These are phyloP conservation scores for Strigomonas culicis DNA, from an alignment of 208 protist species.

Conservation along the genomic window DNA sequence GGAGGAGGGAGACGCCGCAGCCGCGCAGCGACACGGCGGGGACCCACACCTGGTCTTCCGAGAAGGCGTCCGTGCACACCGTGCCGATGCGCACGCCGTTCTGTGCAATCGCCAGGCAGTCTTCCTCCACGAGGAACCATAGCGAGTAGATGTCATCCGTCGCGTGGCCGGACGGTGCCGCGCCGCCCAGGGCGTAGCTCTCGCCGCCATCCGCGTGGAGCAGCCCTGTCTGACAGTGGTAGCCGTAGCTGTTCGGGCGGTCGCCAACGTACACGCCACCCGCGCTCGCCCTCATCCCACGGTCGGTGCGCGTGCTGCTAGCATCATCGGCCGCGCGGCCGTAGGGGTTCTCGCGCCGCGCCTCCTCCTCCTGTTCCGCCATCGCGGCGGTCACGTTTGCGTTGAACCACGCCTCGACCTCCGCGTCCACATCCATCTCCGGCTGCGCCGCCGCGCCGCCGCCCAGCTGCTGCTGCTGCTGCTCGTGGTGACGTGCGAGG, in stretches of 20 bases:
- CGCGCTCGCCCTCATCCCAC: background rate
- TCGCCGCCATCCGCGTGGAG: conserved; percentile 12
- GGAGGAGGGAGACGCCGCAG: conserved; percentile 26
- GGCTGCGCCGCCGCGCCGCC: too few species aligned
- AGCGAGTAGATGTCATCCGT: conserved; percentile 17
- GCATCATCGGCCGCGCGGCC: background rate
- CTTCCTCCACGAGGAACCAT: conserved; percentile 23
- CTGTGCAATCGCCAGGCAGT: conserved; percentile 20
- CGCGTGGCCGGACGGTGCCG: conserved; percentile 10
- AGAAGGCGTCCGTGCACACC: conserved; percentile 25
- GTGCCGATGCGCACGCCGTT: conserved; percentile 21
- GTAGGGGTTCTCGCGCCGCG: too few species aligned
- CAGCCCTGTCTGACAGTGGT: conserved; percentile 15
- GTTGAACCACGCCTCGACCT: conserved; percentile 2
- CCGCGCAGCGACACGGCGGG: conserved; percentile 26
- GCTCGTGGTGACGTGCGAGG: background rate
- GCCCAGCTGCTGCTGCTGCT: background rate
- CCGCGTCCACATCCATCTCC: background rate
- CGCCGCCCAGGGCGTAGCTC: conserved; percentile 18
- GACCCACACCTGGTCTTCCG: conserved; percentile 24
- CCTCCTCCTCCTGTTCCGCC: background rate
- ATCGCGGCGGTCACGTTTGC: background rate
- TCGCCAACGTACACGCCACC: conserved; percentile 27
- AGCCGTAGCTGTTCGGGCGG: conserved; percentile 25
- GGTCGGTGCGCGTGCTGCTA: background rate